phyloP scores from a whole-genome alignment of 2,329 filamentous ascomycete genomes.

The Paecilomyces sp. region DNA sequence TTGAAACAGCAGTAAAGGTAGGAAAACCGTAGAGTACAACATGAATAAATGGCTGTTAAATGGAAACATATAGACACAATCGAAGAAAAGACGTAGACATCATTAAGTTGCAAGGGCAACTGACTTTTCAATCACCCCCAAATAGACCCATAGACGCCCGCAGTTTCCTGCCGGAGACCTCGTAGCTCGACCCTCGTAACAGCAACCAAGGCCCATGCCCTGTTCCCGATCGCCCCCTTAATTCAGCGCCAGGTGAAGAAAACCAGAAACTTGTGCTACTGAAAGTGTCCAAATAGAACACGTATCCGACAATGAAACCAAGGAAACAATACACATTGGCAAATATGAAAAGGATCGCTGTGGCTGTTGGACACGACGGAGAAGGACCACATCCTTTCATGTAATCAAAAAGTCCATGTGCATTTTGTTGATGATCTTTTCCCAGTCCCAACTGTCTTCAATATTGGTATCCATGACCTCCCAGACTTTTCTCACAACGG shows the following conservation, averaged over 20 bases:
- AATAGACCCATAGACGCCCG: not conserved
- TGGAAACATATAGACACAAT: not conserved
- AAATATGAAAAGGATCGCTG: not conserved
- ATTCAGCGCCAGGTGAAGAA: not conserved
- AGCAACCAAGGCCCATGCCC: not conserved
- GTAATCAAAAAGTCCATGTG: constrained; percentile 57
- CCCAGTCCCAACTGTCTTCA: constrained; percentile 57
- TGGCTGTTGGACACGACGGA: not conserved
- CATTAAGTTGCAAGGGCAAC: not conserved
- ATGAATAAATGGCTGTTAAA: not conserved
- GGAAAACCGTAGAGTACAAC: not conserved
- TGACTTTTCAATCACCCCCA: not conserved
- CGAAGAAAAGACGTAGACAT: not conserved
- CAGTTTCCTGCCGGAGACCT: not conserved
- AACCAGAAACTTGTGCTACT: not conserved
- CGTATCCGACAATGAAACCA: not conserved
- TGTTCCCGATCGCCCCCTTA: too few relatives aligned
- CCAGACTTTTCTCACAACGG: constrained; percentile 52
- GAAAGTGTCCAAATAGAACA: not conserved
- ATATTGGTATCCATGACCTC: constrained; percentile 52
- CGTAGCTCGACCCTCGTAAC: not conserved
- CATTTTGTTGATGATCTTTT: constrained; percentile 51
- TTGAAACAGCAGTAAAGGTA: not conserved
- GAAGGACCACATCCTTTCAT: constrained; percentile 21
- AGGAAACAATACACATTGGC: not conserved